These are phyloP conservation scores for Cordyceps cicadae DNA, from an alignment of 2,329 filamentous ascomycete genomes.

Conservation along the genomic window DNA sequence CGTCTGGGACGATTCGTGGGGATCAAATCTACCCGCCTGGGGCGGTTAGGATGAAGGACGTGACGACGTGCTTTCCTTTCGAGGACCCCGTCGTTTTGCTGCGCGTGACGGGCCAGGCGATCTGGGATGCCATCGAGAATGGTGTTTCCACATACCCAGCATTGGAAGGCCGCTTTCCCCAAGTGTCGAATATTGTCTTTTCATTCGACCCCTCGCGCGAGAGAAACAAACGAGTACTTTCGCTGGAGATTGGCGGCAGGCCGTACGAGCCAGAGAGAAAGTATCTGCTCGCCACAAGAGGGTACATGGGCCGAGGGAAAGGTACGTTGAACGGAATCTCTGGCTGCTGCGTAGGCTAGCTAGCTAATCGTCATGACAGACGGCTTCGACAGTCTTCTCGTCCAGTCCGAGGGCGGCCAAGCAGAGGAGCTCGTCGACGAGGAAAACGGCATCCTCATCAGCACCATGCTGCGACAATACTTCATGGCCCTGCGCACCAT, in stretches of 20 bases:
- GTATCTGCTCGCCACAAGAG: conserved; percentile 71
- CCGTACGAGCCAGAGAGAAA: conserved; percentile 53
- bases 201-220: conserved; percentile 58
- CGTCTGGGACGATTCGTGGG: conserved; percentile 74
- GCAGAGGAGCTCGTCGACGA: conserved; percentile 75
- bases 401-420: conserved; percentile 64
- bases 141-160: conserved; percentile 73
- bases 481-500: conserved; percentile 80
- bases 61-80: conserved; percentile 87
- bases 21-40: conserved; percentile 85
- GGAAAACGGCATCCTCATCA: conserved; percentile 80
- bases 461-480: conserved; percentile 79
- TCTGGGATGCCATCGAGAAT: conserved; percentile 78
- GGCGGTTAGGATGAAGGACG: conserved; percentile 66
- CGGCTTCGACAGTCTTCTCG: conserved; percentile 69
- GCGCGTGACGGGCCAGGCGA: conserved; percentile 59
- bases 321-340: conserved; percentile 24
- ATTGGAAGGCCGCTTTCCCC: conserved; percentile 74
- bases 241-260: conserved; percentile 50
- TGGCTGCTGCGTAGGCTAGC: no score
- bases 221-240: conserved; percentile 54
- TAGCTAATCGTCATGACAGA: conserved; percentile 36
- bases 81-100: conserved; percentile 82
- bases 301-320: conserved; percentile 84
- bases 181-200: conserved; percentile 77